Evolutionary conservation across 306 rosid species (phyloP).

Genomic region (Cicer bijugum): DNA sequence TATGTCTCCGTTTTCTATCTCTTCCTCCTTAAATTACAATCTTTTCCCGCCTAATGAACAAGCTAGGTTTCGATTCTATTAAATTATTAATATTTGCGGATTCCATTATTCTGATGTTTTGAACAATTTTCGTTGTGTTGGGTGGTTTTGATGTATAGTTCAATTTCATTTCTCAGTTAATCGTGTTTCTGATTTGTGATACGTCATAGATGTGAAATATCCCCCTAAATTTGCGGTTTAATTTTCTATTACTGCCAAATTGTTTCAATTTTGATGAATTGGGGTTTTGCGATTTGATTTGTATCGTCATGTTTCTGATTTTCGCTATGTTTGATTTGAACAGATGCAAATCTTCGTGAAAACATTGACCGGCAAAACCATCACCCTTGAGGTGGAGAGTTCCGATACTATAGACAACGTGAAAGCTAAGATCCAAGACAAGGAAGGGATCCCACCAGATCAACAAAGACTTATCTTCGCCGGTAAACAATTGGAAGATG

Average conservation of each 20-base stretch:
- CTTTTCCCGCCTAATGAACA: background rate
- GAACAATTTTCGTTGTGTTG: background rate
- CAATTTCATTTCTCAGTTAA: background rate
- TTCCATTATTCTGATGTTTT: background rate
- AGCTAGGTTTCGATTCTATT: background rate
- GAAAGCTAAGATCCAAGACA: background rate
- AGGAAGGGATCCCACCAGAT: background rate
- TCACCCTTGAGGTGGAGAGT: no score
- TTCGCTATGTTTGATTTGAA: background rate
- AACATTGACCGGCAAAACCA: no score
- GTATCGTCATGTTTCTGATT: background rate
- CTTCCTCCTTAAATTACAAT: no score
- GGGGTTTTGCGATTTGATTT: background rate
- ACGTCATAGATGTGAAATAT: background rate
- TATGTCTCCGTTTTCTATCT: background rate
- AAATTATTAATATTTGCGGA: no score
- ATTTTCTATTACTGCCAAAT: background rate
- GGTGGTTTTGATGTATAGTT: background rate
- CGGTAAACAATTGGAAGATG: background rate
- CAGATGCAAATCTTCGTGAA: background rate
- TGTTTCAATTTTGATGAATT: background rate
- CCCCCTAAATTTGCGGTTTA: background rate
- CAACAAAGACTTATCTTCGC: background rate
- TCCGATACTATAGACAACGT: background rate
- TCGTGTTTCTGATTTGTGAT: background rate